Evolutionary conservation across 2,329 filamentous ascomycete genomes (phyloP).

Genomic region (Biscogniauxia mediterranea): DNA sequence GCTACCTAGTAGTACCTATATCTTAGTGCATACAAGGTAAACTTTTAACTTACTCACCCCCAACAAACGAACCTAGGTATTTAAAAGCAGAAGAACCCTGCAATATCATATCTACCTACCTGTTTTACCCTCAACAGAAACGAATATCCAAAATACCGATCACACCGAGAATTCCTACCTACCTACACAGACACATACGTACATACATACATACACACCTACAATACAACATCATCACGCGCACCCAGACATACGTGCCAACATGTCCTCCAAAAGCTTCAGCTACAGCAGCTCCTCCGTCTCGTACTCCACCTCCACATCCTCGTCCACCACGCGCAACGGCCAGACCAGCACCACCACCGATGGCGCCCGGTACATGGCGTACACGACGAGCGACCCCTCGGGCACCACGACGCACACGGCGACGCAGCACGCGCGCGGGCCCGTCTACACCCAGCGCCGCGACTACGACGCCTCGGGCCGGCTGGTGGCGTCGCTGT

Average conservation of each 20-base stretch:
- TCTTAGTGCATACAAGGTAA: too few relatives aligned
- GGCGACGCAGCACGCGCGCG: conserved; percentile 14
- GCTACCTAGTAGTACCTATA: too few relatives aligned
- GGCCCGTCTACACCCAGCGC: conserved; percentile 15
- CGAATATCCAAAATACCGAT: too few relatives aligned
- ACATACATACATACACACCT: too few relatives aligned
- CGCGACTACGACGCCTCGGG: conserved; percentile 21
- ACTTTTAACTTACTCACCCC: too few relatives aligned
- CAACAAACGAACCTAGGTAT: too few relatives aligned
- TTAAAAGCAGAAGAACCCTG: too few relatives aligned
- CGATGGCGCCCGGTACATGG: conserved; percentile 14
- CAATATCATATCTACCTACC: too few relatives aligned
- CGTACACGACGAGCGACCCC: conserved; percentile 16
- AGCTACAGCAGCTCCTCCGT: conserved; percentile 14
- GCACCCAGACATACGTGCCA: not conserved
- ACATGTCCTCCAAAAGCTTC: conserved; percentile 17
- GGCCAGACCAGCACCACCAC: conserved; percentile 21
- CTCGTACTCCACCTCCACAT: conserved; percentile 14
- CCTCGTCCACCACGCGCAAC: conserved; percentile 13
- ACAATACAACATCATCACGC: not conserved
- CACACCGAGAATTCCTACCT: too few relatives aligned
- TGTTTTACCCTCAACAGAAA: too few relatives aligned
- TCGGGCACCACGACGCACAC: conserved; percentile 16
- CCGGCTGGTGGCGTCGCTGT: conserved; percentile 10
- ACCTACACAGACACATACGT: not conserved